Percentiles rank a stretch among this genome's conserved stretches.
Evolutionary conservation across 495 filamentous ascomycete genomes (phyloP).

Genomic region (Halenospora varia): DNA sequence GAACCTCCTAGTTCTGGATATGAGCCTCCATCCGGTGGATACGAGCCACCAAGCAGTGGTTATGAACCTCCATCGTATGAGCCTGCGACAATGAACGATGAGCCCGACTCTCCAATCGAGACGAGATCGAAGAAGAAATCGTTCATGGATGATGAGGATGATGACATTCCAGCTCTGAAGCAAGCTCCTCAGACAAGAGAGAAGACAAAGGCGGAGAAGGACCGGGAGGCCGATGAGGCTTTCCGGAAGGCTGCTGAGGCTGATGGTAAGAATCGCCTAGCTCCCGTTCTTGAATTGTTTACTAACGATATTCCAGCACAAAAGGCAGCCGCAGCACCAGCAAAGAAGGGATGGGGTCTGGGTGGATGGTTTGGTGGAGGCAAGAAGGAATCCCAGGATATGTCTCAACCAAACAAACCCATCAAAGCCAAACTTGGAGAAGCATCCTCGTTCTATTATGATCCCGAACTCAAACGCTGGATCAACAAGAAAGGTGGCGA

Average conservation of each 20-base stretch:
- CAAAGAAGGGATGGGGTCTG: conserved; percentile 80
- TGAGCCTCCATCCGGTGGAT: conserved; percentile 4
- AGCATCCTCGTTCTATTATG: conserved; percentile 87
- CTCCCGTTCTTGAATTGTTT: not conserved
- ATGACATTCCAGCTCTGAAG: conserved; percentile 40
- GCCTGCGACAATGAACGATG: conserved; percentile 42
- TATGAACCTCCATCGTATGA: conserved; percentile 53
- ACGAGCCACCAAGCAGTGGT: conserved; percentile 22
- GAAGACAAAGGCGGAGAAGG: conserved; percentile 54
- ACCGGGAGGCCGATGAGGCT: conserved; percentile 66
- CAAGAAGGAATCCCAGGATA: conserved; percentile 39
- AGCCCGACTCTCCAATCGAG: conserved; percentile 43
- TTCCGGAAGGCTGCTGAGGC: conserved; percentile 82
- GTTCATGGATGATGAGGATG: conserved; percentile 77
- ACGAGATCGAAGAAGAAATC: conserved; percentile 64
- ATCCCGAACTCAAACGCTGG: conserved; percentile 93
- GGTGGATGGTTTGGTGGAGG: conserved; percentile 67
- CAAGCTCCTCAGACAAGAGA: conserved; percentile 6
- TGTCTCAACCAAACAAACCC: conserved; percentile 54
- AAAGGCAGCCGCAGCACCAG: conserved; percentile 33
- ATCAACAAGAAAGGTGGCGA: conserved; percentile 87
- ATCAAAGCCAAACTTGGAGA: conserved; percentile 95
- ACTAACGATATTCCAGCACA: conserved; percentile 32
- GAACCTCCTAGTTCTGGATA: not conserved
- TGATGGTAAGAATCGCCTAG: conserved; percentile 58